A percentile compares a stretch with the other conserved stretches of the same genome.
phyloP scores from a whole-genome alignment of 805 yeast species.

The Zygosaccharomyces pseudorouxii region DNA sequence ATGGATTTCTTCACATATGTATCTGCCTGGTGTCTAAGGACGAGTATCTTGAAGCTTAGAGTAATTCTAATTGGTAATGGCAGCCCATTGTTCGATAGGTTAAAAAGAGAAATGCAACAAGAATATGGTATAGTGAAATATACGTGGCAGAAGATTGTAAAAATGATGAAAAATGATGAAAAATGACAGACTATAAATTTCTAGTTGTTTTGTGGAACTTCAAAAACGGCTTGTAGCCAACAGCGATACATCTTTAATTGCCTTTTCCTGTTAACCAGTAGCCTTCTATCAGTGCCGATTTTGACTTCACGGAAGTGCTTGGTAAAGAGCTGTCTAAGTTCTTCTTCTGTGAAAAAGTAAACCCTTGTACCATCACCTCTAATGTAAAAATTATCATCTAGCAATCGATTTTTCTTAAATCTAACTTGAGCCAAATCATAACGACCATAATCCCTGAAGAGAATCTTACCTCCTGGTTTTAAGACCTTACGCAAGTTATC shows the following conservation, averaged over 20 bases:
- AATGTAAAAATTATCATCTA: conserved; percentile 91
- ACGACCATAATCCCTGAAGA: conserved; percentile 92
- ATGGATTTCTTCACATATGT: conserved; percentile 56
- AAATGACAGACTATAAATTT: not conserved
- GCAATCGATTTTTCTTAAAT: conserved; percentile 78
- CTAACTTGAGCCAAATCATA: conserved; percentile 94
- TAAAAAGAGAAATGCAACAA: not conserved
- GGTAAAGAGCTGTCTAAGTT: conserved; percentile 69
- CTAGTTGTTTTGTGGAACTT: conserved; percentile 8
- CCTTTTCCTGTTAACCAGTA: conserved; percentile 87
- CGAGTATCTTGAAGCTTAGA: not conserved
- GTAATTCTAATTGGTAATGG: not conserved
- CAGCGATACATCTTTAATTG: conserved; percentile 92
- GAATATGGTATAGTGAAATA: conserved; percentile 1
- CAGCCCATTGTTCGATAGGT: too few relatives aligned
- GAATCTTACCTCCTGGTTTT: conserved; percentile 88
- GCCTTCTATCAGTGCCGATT: conserved; percentile 85
- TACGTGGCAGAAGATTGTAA: not conserved
- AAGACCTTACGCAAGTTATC: conserved; percentile 62
- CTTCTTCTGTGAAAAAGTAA: conserved; percentile 94
- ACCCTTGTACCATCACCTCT: conserved; percentile 98
- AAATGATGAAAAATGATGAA: not conserved
- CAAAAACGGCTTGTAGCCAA: conserved; percentile 93
- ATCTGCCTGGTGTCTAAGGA: conserved; percentile 11
- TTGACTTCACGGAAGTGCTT: conserved; percentile 58